These are phyloP conservation scores for Ochetophila trinervis DNA, from an alignment of 306 rosid genomes.

Conservation along the genomic window DNA sequence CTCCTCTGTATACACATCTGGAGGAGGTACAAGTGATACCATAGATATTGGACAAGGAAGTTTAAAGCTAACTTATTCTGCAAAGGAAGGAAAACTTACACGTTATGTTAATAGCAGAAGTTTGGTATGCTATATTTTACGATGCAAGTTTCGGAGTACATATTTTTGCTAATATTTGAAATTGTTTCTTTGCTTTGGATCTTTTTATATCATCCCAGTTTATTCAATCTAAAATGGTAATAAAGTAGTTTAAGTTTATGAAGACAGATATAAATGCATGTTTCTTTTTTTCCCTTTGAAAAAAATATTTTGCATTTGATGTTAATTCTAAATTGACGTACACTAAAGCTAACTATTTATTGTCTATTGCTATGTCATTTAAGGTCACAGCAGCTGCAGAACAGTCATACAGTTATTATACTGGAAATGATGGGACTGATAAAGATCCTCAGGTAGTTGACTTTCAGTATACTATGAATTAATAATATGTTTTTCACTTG, in stretches of 20 bases:
- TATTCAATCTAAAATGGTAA: not conserved
- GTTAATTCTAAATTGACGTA: constrained; percentile 3
- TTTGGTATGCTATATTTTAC: constrained; percentile 40
- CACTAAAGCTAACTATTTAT: not conserved
- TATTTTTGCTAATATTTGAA: not conserved
- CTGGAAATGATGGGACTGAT: constrained; percentile 41
- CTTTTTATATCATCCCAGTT: not conserved
- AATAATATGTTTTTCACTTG: not conserved
- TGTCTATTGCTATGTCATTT: constrained; percentile 1
- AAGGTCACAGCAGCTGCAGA: constrained; percentile 33
- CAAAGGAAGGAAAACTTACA: constrained; percentile 49
- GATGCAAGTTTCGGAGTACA: constrained; percentile 17
- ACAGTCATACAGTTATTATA: constrained; percentile 41
- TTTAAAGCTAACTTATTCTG: constrained; percentile 64
- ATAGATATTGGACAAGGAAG: constrained; percentile 64
- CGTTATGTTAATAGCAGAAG: constrained; percentile 51
- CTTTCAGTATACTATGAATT: not conserved
- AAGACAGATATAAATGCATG: not conserved
- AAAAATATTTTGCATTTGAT: not conserved
- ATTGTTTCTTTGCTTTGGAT: not conserved
- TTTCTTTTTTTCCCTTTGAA: not conserved
- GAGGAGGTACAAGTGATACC: constrained; percentile 30
- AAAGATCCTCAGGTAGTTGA: constrained; percentile 36
- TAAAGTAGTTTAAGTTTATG: not conserved
- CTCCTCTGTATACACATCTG: constrained; percentile 29